phyloP scores from a whole-genome alignment of 192 early-diverging fungal species.

The Coemansia sp. region DNA sequence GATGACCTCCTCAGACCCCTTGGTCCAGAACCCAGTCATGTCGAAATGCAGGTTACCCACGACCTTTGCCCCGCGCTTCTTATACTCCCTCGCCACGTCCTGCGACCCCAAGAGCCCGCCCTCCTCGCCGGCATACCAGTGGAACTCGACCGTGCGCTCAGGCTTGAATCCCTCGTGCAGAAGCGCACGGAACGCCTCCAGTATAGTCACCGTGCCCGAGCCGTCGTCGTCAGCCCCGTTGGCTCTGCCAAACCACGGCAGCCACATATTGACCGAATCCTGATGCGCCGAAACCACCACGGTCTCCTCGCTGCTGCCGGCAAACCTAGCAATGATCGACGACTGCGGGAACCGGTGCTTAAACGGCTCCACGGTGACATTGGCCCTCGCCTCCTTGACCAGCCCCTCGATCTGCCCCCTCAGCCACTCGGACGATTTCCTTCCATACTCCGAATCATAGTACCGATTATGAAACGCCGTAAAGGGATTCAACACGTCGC shows the following conservation, averaged over 20 bases:
- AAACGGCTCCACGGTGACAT: constrained; percentile 73
- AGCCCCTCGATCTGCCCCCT: constrained; percentile 56
- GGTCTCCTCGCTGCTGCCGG: constrained; percentile 53
- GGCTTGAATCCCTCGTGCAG: constrained; percentile 68
- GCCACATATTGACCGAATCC: constrained; percentile 83
- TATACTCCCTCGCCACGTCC: constrained; percentile 72
- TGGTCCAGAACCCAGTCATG: constrained; percentile 87
- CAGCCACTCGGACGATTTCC: constrained; percentile 69
- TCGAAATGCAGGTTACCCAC: constrained; percentile 84
- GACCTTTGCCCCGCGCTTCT: constrained; percentile 57
- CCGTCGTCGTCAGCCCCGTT: constrained; percentile 90
- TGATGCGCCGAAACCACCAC: constrained; percentile 89
- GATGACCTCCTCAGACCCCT: constrained; percentile 60
- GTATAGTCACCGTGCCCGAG: constrained; percentile 83
- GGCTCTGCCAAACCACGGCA: constrained; percentile 70
- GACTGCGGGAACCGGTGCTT: constrained; percentile 79
- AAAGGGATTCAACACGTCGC: constrained; percentile 67
- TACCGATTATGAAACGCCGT: constrained; percentile 87
- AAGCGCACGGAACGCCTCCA: constrained; percentile 80
- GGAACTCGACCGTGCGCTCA: constrained; percentile 84
- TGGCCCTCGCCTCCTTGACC: constrained; percentile 29
- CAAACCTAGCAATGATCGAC: constrained; percentile 78
- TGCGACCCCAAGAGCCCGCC: constrained; percentile 87
- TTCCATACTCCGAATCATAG: constrained; percentile 72
- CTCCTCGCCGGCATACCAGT: constrained; percentile 93